These are phyloP conservation scores for Suillus sp. DNA, from an alignment of 768 basidiomycete species.

Conservation along the genomic window DNA sequence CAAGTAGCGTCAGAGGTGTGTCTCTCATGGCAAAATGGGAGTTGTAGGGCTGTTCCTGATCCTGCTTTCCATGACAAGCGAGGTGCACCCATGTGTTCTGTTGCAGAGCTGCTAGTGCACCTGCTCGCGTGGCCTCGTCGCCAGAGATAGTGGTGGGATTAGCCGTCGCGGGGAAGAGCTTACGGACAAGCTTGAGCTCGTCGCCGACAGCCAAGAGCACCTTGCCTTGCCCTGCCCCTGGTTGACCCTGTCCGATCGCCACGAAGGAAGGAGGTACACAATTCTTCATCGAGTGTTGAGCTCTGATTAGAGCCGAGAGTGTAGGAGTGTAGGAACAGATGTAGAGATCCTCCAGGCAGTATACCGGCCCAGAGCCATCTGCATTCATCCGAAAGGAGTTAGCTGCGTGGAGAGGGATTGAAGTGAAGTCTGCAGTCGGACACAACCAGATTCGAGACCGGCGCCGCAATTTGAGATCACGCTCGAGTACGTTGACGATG, in stretches of 20 bases:
- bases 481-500: background rate
- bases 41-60: background rate
- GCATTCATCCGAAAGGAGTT: accelerated
- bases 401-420: conserved; percentile 9
- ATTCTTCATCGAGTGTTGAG: background rate
- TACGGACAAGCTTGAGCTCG: background rate
- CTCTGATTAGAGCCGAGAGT: background rate
- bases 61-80: conserved; percentile 21
- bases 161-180: background rate
- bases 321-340: background rate
- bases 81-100: conserved; percentile 22
- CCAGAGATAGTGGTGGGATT: background rate
- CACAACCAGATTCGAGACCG: conserved; percentile 19
- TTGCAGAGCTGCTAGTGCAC: conserved; percentile 3
- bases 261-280: background rate
- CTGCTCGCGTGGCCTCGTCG: background rate
- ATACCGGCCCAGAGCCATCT: background rate
- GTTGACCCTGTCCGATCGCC: background rate
- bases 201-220: background rate
- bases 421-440: conserved; percentile 9
- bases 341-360: background rate
- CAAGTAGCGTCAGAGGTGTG: background rate
- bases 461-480: background rate
- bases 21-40: background rate
- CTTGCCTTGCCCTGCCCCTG: background rate